Percentiles rank a stretch among this genome's conserved stretches.
Evolutionary conservation across 2,329 filamentous ascomycete genomes (phyloP).

Genomic region (Cladosporium halotolerans): DNA sequence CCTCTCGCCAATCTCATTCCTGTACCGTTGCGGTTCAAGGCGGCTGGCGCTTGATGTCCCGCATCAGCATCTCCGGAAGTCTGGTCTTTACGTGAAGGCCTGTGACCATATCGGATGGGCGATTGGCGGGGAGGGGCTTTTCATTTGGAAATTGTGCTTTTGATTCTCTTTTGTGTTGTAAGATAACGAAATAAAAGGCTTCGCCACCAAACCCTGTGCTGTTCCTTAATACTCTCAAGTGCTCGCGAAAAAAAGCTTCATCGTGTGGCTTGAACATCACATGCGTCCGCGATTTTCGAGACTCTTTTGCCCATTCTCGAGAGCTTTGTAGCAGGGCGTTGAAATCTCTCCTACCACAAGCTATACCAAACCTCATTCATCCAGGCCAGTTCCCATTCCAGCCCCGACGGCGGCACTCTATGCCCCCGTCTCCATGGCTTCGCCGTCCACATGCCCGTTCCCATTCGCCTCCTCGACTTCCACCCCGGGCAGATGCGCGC

Average conservation of each 20-base stretch:
- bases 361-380: not conserved
- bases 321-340: not conserved
- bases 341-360: not conserved
- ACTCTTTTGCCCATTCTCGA: too few species aligned
- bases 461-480: not conserved
- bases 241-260: not conserved
- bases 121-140: too few species aligned
- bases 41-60: too few species aligned
- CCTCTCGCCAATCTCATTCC: too few species aligned
- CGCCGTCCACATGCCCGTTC: conserved; percentile 1
- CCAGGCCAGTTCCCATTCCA: too few species aligned
- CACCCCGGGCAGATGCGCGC: conserved; percentile 24
- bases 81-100: too few species aligned
- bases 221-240: not conserved
- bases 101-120: too few species aligned
- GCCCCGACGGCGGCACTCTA: not conserved
- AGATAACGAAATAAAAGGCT: conserved; percentile 11
- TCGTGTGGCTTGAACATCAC: not conserved
- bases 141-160: not conserved
- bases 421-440: conserved; percentile 3
- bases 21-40: too few species aligned
- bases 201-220: not conserved
- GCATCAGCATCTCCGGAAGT: too few species aligned
- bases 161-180: conserved; percentile 5
- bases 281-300: too few species aligned